Base-by-base conservation (phyloP, 371 early-diverging fungal genomes). In the Parasitella parasitica region DNA sequence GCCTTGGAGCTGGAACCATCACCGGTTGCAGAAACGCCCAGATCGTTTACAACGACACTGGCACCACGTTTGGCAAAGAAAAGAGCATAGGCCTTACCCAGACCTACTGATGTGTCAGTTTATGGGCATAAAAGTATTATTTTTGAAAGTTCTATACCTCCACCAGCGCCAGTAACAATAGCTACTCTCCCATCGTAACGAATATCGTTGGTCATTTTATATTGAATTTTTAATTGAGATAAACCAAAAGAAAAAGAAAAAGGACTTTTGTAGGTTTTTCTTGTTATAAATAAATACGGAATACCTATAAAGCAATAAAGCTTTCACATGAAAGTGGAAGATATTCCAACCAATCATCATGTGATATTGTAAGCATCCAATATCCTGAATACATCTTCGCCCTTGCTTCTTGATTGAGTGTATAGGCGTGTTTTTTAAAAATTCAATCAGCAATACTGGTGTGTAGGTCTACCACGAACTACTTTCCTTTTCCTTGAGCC, bases 91-190 rank as follows among this genome's bases (percentile, higher is more conserved):
- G 92, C 92, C 73, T 86, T 86, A 61, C 95, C 95, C 24, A 95
- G 84, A 36, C 94, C 93, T 89, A 50, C 26, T 51, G 22, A 35
- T 37, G n/a, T 18, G 50, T 49, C 18, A 53, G 46, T 54, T 26
- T 1, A 46, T 30, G 16, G 0, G 20, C 28, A 36, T 24, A 13
- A 32, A 30, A 43, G 27, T 15, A 20, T 20, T 26, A 3, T 35
- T 43, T 59, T 73, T 66, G n/a, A n/a, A n/a, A n/a, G n/a, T n/a
- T n/a, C n/a, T n/a, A n/a, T 73, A 91, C 94, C 94, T 68, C 97
- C 98, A 62, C 99, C 99, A 59, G 98, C 98, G 51, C 99, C 99
- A 51, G 99, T 97, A 59, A 99, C 89, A 67, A 98, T 88, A 43
- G 91, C 98, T 15, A 97, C 97, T 61, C 92, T 88, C 73, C 86